phyloP scores from a whole-genome alignment of 1,139 yeast species.

The Diutina mesorugosa region DNA sequence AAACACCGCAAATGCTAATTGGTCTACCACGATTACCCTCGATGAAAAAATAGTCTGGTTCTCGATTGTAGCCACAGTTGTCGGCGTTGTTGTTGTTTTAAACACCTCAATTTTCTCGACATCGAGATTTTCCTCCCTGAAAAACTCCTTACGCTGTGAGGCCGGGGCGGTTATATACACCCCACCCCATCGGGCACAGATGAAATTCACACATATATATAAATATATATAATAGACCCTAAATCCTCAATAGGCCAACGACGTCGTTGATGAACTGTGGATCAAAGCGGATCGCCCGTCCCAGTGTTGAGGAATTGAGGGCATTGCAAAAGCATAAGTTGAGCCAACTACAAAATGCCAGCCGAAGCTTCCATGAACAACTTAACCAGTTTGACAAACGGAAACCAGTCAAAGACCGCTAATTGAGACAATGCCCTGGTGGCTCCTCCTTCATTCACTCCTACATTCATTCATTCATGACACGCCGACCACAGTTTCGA shows the following conservation, averaged over 20 bases:
- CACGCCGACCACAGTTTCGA: not conserved
- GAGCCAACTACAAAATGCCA: constrained; percentile 1
- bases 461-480: not conserved
- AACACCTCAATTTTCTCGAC: not conserved
- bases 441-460: not conserved
- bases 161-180: not conserved
- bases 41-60: not conserved
- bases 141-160: not conserved
- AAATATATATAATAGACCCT: not conserved
- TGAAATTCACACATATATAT: not conserved
- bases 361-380: constrained; percentile 1
- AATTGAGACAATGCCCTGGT: not conserved
- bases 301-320: not conserved
- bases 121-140: not conserved
- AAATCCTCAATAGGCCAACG: not conserved
- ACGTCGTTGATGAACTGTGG: not conserved
- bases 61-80: no score
- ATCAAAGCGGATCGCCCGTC: not conserved
- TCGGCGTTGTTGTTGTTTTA: no score
- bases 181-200: not conserved
- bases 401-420: not conserved
- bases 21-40: not conserved
- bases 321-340: not conserved
- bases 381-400: not conserved
- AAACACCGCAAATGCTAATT: not conserved